Evolutionary conservation across 2,329 filamentous ascomycete genomes (phyloP).

Genomic region (Cercospora zeina): DNA sequence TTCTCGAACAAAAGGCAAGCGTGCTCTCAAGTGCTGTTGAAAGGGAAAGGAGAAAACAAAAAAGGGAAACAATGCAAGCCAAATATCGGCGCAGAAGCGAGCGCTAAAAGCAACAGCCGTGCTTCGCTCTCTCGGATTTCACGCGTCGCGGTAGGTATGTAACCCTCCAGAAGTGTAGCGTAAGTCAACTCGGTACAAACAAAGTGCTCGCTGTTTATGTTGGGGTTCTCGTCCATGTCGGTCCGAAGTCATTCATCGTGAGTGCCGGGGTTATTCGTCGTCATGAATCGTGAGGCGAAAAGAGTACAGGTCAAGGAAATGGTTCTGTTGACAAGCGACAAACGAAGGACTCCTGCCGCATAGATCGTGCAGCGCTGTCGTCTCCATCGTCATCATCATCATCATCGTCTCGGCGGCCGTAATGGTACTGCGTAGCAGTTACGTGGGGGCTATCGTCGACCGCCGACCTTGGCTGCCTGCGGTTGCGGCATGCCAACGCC

Average conservation of each 20-base stretch:
- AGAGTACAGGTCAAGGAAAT: slow-evolving; percentile 17
- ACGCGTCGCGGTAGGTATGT: slow-evolving; percentile 3
- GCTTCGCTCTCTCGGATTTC: background rate
- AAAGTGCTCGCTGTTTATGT: slow-evolving; percentile 29
- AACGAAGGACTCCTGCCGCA: slow-evolving; percentile 23
- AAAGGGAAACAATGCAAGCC: slow-evolving; percentile 14
- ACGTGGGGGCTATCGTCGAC: slow-evolving; percentile 30
- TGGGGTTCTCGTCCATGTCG: slow-evolving; percentile 27
- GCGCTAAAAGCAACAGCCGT: background rate
- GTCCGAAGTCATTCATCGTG: slow-evolving; percentile 29
- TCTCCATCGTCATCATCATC: slow-evolving; percentile 20
- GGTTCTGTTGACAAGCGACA: slow-evolving; percentile 23
- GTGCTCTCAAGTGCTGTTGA: slow-evolving; percentile 7
- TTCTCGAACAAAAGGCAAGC: background rate
- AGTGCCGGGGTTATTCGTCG: slow-evolving; percentile 35
- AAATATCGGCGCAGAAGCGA: slow-evolving; percentile 8
- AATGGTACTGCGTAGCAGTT: slow-evolving; percentile 18
- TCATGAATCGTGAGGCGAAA: slow-evolving; percentile 39
- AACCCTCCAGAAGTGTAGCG: slow-evolving; percentile 18
- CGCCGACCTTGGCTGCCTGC: slow-evolving; percentile 38
- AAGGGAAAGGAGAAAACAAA: background rate
- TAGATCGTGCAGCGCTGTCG: slow-evolving; percentile 23
- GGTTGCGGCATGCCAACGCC: slow-evolving; percentile 33
- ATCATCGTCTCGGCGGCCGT: slow-evolving; percentile 16
- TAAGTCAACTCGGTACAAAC: slow-evolving; percentile 20